phyloP scores from a whole-genome alignment of 257 asterid genomes.

The Capsicum rhomboideum region DNA sequence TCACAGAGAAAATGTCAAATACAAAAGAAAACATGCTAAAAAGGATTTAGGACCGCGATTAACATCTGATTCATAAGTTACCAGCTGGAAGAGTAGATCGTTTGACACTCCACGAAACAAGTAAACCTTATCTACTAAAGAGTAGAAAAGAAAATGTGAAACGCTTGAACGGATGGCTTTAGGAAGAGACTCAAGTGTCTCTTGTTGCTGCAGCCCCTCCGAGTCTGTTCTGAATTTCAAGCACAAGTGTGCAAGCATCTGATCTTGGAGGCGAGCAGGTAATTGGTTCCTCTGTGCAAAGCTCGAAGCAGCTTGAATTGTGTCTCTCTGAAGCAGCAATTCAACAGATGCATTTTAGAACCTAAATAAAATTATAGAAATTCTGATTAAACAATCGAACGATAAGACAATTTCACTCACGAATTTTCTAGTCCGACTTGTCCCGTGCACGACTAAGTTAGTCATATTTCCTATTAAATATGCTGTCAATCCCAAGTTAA shows the following conservation, averaged over 20 bases:
- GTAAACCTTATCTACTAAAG: conserved; percentile 25
- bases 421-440: conserved; percentile 78
- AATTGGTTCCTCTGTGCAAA: conserved; percentile 35
- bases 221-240: conserved; percentile 34
- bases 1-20: neutral
- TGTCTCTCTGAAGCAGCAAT: conserved; percentile 20
- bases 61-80: neutral
- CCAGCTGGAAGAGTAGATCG: conserved; percentile 34
- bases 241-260: conserved; percentile 41
- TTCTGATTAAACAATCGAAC: neutral
- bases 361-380: neutral
- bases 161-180: conserved; percentile 38
- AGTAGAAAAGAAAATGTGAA: conserved; percentile 26
- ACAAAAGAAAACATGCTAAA: neutral
- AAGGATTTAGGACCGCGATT: neutral
- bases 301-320: conserved; percentile 35
- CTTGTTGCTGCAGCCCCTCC: conserved; percentile 34
- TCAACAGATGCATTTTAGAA: neutral
- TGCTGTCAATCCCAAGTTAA: conserved; percentile 84
- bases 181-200: conserved; percentile 32
- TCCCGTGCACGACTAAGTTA: conserved; percentile 85
- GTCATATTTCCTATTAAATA: conserved; percentile 98
- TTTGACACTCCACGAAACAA: conserved; percentile 29
- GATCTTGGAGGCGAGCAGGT: conserved; percentile 29
- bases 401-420: conserved; percentile 36